A percentile compares a stretch with the other conserved stretches of the same genome.
These are phyloP conservation scores for Microcyclospora pomicola DNA, from an alignment of 2,329 filamentous ascomycete species.

Conservation along the genomic window DNA sequence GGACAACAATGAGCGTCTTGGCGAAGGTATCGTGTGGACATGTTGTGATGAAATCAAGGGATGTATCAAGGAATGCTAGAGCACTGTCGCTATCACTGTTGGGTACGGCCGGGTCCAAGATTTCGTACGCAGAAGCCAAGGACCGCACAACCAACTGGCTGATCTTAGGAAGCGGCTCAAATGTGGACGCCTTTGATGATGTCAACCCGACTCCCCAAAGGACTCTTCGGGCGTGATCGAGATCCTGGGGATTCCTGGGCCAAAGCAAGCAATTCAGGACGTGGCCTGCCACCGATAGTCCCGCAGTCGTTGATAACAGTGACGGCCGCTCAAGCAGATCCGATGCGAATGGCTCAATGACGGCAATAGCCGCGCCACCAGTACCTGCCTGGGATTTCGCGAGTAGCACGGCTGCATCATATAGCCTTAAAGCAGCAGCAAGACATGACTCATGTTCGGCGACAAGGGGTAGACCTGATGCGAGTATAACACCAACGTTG, in stretches of 20 bases:
- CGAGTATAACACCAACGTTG: slow-evolving; percentile 53
- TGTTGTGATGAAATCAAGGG: slow-evolving; percentile 20
- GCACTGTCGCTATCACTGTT: not conserved
- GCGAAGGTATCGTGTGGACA: slow-evolving; percentile 37
- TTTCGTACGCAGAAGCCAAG: slow-evolving; percentile 42
- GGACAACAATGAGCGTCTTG: slow-evolving; percentile 45
- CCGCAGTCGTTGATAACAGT: slow-evolving; percentile 2
- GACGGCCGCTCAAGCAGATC: slow-evolving; percentile 5
- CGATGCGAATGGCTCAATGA: slow-evolving; percentile 42
- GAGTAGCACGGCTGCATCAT: slow-evolving; percentile 28
- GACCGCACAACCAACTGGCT: slow-evolving; percentile 45
- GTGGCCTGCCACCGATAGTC: slow-evolving; percentile 7
- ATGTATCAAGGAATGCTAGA: slow-evolving; percentile 4
- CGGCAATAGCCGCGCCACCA: slow-evolving; percentile 48
- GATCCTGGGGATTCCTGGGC: slow-evolving; percentile 46
- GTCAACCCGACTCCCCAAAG: slow-evolving; percentile 46
- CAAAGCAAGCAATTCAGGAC: slow-evolving; percentile 23
- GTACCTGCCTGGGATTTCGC: slow-evolving; percentile 53
- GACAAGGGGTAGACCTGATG: slow-evolving; percentile 39
- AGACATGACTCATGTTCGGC: slow-evolving; percentile 1
- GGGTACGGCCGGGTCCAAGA: slow-evolving; percentile 17
- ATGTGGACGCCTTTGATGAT: slow-evolving; percentile 21
- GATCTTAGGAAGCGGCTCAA: slow-evolving; percentile 51
- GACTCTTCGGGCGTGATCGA: slow-evolving; percentile 51
- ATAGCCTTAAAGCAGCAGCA: slow-evolving; percentile 16